phyloP scores from a whole-genome alignment of 1,139 yeast species.

The Geotrichum siamense region DNA sequence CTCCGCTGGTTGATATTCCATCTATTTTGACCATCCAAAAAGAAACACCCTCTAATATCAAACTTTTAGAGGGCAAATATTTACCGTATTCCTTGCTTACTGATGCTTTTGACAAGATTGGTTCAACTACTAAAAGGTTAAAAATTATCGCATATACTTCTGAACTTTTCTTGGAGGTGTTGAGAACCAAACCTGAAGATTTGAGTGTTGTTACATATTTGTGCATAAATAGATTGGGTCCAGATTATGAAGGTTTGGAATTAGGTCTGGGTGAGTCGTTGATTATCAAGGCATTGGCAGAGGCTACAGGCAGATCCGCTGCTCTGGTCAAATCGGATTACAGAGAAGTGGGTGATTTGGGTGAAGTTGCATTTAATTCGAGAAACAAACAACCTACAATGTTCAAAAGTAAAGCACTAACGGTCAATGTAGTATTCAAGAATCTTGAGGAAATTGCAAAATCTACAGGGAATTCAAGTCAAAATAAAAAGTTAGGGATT shows the following conservation, averaged over 20 bases:
- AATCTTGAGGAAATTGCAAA: slow-evolving; percentile 72
- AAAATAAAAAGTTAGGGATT: slow-evolving; percentile 61
- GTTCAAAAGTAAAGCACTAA: slow-evolving; percentile 84
- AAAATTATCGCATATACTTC: slow-evolving; percentile 72
- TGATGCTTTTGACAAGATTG: slow-evolving; percentile 66
- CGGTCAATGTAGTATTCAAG: slow-evolving; percentile 63
- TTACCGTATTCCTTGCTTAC: slow-evolving; percentile 36
- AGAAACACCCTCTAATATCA: slow-evolving; percentile 4
- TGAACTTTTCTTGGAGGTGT: slow-evolving; percentile 57
- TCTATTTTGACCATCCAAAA: slow-evolving; percentile 5
- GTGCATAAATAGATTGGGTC: slow-evolving; percentile 83
- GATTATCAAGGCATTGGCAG: slow-evolving; percentile 79
- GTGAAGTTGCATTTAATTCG: slow-evolving; percentile 78
- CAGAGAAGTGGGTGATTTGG: slow-evolving; percentile 80
- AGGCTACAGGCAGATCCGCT: slow-evolving; percentile 76
- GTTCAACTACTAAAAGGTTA: slow-evolving; percentile 69
- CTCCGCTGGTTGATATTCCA: neutral
- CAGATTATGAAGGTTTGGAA: slow-evolving; percentile 91
- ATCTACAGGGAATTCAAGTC: slow-evolving; percentile 79
- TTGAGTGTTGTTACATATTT: slow-evolving; percentile 69
- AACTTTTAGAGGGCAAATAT: slow-evolving; percentile 11
- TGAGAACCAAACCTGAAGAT: slow-evolving; percentile 51
- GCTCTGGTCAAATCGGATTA: slow-evolving; percentile 68
- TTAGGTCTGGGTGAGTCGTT: slow-evolving; percentile 88
- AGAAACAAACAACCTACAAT: slow-evolving; percentile 82